phyloP scores from a whole-genome alignment of 2,329 filamentous ascomycete genomes.

The Colletotrichum echinochloae region DNA sequence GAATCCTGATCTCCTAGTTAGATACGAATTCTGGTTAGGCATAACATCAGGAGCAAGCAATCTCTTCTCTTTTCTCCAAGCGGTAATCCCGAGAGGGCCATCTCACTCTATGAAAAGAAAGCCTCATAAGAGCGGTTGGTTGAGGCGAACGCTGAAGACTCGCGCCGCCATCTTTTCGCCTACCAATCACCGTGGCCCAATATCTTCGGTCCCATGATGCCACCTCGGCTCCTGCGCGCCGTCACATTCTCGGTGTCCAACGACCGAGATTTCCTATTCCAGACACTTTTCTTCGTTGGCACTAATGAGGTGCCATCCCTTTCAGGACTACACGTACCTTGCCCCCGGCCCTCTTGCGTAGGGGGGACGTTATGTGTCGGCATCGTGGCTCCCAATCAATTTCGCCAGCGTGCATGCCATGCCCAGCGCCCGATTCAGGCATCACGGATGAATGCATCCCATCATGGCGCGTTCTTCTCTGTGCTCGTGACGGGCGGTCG shows the following conservation, averaged over 20 bases:
- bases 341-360: not conserved
- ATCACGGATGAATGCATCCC: slow-evolving; percentile 34
- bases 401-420: not conserved
- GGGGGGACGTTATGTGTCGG: not conserved
- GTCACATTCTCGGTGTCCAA: slow-evolving; percentile 33
- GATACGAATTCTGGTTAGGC: not conserved
- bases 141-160: not conserved
- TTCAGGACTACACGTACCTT: slow-evolving; percentile 11
- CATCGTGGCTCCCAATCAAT: slow-evolving; percentile 23
- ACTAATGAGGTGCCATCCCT: slow-evolving; percentile 10
- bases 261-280: slow-evolving; percentile 39
- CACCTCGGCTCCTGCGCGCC: slow-evolving; percentile 19
- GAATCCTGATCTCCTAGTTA: not conserved
- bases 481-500: slow-evolving; percentile 27
- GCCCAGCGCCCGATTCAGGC: slow-evolving; percentile 30
- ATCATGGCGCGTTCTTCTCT: slow-evolving; percentile 8
- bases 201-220: slow-evolving; percentile 23
- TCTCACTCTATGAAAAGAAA: not conserved
- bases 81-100: not conserved
- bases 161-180: not conserved
- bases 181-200: slow-evolving; percentile 23
- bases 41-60: not conserved
- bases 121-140: not conserved
- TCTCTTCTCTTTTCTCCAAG: not conserved
- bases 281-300: slow-evolving; percentile 16